Conservation (phyloP, 345 rosid species). For the Murraya koenigii region DNA sequence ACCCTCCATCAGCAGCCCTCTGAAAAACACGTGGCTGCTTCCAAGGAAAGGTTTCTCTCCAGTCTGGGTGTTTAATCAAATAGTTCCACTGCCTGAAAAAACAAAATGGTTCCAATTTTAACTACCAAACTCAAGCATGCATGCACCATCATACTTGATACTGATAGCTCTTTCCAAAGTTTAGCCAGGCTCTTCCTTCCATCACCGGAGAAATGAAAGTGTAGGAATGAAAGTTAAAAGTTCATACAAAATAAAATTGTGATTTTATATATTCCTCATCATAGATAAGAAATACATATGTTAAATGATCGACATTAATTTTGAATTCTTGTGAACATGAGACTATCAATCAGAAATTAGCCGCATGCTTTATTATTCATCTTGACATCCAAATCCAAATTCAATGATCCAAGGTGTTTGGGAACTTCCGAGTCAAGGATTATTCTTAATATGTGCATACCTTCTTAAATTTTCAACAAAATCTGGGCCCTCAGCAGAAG, state of each 20-base stretch:
- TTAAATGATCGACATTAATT: background rate
- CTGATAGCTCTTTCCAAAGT: no score
- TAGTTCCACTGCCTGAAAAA: constrained; percentile 62
- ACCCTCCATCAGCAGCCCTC: constrained; percentile 52
- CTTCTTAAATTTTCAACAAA: constrained; percentile 64
- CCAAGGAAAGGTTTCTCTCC: constrained; percentile 57
- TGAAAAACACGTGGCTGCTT: constrained; percentile 61
- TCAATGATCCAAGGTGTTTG: background rate
- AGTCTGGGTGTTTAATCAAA: constrained; percentile 53
- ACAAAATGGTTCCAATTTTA: background rate
- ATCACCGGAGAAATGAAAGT: background rate
- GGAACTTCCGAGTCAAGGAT: background rate
- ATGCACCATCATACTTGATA: no score
- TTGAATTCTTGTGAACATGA: background rate
- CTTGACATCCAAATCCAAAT: background rate
- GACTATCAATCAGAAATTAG: background rate
- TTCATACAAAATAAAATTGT: background rate
- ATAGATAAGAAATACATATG: background rate
- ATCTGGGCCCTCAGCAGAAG: constrained; percentile 80
- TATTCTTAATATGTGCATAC: constrained; percentile 27
- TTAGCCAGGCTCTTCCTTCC: no score
- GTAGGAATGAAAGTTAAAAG: background rate
- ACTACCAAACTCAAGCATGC: background rate
- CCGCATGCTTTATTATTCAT: background rate
- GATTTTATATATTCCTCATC: background rate